A percentile compares a stretch with the other conserved stretches of the same genome.
These are phyloP conservation scores for Zygoascus flipseniorum DNA, from an alignment of 805 yeast species.

Conservation along the genomic window DNA sequence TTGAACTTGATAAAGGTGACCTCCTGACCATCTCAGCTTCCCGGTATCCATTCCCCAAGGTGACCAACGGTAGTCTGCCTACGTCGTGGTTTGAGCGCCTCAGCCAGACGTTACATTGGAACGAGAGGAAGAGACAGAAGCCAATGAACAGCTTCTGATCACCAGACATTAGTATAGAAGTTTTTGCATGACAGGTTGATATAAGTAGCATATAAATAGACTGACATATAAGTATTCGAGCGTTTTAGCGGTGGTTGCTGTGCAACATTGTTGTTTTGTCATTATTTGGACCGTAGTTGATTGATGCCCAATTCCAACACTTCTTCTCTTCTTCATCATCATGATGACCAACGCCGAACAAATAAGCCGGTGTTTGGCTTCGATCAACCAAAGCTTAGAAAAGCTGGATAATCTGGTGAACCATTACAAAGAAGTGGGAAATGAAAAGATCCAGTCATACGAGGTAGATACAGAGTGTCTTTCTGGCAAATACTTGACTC, in stretches of 20 bases:
- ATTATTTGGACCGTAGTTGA: no score
- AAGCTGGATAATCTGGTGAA: not conserved
- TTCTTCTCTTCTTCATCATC: not conserved
- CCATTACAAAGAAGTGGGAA: not conserved
- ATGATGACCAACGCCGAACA: not conserved
- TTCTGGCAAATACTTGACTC: constrained; percentile 45
- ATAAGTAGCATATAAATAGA: not conserved
- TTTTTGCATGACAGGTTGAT: not conserved
- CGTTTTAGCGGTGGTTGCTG: not conserved
- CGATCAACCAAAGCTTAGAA: not conserved
- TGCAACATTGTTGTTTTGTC: not conserved
- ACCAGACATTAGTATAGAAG: no score
- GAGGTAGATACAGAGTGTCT: constrained; percentile 18
- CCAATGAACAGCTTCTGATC: constrained; percentile 34
- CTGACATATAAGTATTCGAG: no score
- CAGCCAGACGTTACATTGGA: constrained; percentile 89
- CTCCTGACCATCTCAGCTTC: constrained; percentile 79
- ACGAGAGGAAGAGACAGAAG: constrained; percentile 80
- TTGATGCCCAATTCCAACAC: no score
- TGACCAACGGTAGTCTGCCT: constrained; percentile 51
- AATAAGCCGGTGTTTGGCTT: not conserved
- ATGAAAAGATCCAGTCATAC: not conserved
- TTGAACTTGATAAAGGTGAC: constrained; percentile 75
- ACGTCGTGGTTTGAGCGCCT: constrained; percentile 72
- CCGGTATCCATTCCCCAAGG: constrained; percentile 91